Base-by-base conservation (phyloP, 2,329 filamentous ascomycete genomes). In the Fusarium pilosicola region DNA sequence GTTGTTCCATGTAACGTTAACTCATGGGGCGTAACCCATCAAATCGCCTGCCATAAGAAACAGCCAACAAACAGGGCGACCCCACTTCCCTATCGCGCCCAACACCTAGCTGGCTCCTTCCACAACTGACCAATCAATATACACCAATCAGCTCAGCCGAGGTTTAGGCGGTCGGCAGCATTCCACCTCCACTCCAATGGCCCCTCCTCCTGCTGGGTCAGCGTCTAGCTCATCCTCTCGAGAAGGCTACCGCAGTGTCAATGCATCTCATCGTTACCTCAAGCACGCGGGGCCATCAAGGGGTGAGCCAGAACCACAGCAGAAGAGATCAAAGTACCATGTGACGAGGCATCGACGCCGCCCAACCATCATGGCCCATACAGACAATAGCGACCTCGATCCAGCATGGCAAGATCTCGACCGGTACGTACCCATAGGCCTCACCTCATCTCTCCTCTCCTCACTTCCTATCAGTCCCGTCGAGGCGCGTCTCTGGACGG, bases 331-430 rank as follows among this genome's bases (percentile, higher is more conserved):
- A 69, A 75, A 76, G 67, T 76, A 77, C 59, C 71, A 76, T 76
- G 75, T 78, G 76, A 77, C 74, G 49, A 69, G 69, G 60, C 70
- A 73, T 71, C 73, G 71, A 67, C 76, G 70, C 63, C 77, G 68
- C 64, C 64, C 70, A 74, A 76, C 74, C 76, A 83, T 76, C 85
- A 88, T 78, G 75, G 75, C 80, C 68, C 76, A 74, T 68, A 69
- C 76, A 55, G 80, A 80, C 57, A 78, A 76, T 58, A 78, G 75
- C 63, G 82, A 82, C 59, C 68, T 84, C 73, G 90, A 91, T 84
- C 87, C 87, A 86, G 85, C 90, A 87, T 94, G 92, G 92, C 90
- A 94, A 79, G 88, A 94, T 81, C 87, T 93, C 79, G 90, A 94
- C 84, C 92, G 91, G 92, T 94, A 88, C 79, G 90, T 87, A 66